Conservation (phyloP, 192 early-diverging fungal species). For the Haplosporangium gracile region DNA sequence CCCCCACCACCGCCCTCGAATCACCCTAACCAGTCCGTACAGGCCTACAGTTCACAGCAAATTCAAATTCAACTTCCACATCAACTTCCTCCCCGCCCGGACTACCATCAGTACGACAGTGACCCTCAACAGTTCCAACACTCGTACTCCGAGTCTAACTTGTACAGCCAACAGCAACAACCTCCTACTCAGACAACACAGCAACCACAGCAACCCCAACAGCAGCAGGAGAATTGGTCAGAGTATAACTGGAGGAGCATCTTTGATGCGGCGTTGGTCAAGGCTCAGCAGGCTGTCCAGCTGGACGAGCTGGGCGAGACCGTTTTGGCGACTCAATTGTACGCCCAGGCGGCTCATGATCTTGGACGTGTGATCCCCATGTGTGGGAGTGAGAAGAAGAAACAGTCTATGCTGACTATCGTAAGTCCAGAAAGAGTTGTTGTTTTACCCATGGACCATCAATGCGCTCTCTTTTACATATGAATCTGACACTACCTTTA, state of each 20-base stretch:
- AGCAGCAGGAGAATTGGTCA: slow-evolving; percentile 13
- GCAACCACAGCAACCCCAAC: not conserved
- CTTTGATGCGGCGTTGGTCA: slow-evolving; percentile 49
- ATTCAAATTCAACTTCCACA: not conserved
- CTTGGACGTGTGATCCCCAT: slow-evolving; percentile 51
- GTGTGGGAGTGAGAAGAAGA: slow-evolving; percentile 53
- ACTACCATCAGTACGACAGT: not conserved
- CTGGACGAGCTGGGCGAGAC: slow-evolving; percentile 44
- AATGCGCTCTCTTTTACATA: not conserved
- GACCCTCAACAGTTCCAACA: not conserved
- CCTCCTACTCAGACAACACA: not conserved
- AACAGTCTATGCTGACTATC: slow-evolving; percentile 53
- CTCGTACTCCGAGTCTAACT: slow-evolving; percentile 2
- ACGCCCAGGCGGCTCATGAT: slow-evolving; percentile 46
- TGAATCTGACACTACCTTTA: not conserved
- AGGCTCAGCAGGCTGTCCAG: slow-evolving; percentile 54
- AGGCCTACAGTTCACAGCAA: not conserved
- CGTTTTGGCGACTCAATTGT: slow-evolving; percentile 26
- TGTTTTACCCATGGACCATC: not conserved
- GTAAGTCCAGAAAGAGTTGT: slow-evolving; percentile 20
- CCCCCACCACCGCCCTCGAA: slow-evolving; percentile 10
- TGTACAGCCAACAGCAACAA: not conserved
- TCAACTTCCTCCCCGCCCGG: not conserved
- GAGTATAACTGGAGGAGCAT: slow-evolving; percentile 36
- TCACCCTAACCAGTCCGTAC: slow-evolving; percentile 18